A percentile compares a stretch with the other conserved stretches of the same genome.
phyloP scores from a whole-genome alignment of 805 yeast genomes.

The Candida xiaguanensis region DNA sequence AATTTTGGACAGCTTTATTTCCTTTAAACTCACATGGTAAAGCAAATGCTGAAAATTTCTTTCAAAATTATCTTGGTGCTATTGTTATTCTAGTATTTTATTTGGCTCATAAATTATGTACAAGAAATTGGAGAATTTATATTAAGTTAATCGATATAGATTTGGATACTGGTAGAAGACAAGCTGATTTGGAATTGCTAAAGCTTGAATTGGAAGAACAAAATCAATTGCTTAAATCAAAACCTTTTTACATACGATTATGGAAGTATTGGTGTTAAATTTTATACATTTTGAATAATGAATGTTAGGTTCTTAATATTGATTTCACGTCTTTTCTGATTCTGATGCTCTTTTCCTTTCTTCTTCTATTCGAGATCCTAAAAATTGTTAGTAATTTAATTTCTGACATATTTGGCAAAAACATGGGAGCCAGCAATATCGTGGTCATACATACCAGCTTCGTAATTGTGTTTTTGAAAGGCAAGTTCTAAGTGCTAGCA shows the following conservation, averaged over 20 bases:
- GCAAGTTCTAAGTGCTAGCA: slow-evolving; percentile 49
- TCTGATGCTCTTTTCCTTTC: slow-evolving; percentile 9
- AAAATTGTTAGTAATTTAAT: slow-evolving; percentile 7
- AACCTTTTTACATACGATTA: slow-evolving; percentile 19
- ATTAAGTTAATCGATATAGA: slow-evolving; percentile 30
- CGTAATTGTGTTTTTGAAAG: slow-evolving; percentile 62
- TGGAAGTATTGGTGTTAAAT: slow-evolving; percentile 18
- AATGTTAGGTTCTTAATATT: not conserved
- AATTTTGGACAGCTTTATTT: slow-evolving; percentile 39
- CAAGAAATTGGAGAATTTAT: slow-evolving; percentile 29
- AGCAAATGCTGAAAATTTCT: slow-evolving; percentile 31
- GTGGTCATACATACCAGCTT: slow-evolving; percentile 16
- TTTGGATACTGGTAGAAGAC: slow-evolving; percentile 34
- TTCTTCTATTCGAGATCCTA: slow-evolving; percentile 60
- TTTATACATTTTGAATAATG: no score
- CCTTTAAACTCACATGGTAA: slow-evolving; percentile 29
- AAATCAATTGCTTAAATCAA: slow-evolving; percentile 18
- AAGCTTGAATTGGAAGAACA: slow-evolving; percentile 35
- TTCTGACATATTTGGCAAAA: no score
- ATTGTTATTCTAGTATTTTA: slow-evolving; percentile 29
- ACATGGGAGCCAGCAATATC: no score
- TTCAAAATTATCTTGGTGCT: slow-evolving; percentile 34
- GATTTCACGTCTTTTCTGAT: slow-evolving; percentile 3
- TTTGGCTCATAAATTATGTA: slow-evolving; percentile 38
- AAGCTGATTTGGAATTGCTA: slow-evolving; percentile 27